These are phyloP conservation scores for Dipteronia dyeriana DNA, from an alignment of 345 rosid genomes.

Conservation along the genomic window DNA sequence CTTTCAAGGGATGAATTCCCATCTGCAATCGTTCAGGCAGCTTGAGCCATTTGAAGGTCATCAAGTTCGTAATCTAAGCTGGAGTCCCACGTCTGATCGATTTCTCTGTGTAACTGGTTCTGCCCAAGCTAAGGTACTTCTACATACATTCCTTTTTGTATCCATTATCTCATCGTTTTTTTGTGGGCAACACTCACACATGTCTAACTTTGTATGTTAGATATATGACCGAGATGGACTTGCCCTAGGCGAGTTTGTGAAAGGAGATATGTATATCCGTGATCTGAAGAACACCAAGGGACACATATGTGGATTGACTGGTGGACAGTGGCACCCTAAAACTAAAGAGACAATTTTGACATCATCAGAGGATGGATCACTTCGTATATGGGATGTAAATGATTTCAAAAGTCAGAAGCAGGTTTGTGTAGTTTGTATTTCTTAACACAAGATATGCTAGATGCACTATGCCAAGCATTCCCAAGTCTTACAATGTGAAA, in stretches of 20 bases:
- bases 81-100: constrained; percentile 92
- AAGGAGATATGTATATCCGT: constrained; percentile 98
- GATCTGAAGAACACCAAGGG: constrained; percentile 98
- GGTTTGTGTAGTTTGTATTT: constrained; percentile 34
- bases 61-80: constrained; percentile 89
- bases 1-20: constrained; percentile 97
- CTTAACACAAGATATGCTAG: background rate
- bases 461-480: background rate
- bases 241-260: constrained; percentile 90
- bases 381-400: constrained; percentile 97
- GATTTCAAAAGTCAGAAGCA: constrained; percentile 93
- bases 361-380: constrained; percentile 95
- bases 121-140: constrained; percentile 91
- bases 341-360: constrained; percentile 83
- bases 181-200: constrained; percentile 9
- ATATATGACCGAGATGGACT: constrained; percentile 98
- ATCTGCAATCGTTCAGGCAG: constrained; percentile 85
- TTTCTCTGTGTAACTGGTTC: constrained; percentile 92
- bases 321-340: constrained; percentile 96
- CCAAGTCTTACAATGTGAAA: background rate
- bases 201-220: constrained; percentile 37
- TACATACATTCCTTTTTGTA: background rate
- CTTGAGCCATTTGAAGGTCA: constrained; percentile 95
- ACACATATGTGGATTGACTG: constrained; percentile 88
- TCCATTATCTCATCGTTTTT: background rate